Evolutionary conservation across 345 rosid genomes (phyloP).

Genomic region (Alliaria petiolata): DNA sequence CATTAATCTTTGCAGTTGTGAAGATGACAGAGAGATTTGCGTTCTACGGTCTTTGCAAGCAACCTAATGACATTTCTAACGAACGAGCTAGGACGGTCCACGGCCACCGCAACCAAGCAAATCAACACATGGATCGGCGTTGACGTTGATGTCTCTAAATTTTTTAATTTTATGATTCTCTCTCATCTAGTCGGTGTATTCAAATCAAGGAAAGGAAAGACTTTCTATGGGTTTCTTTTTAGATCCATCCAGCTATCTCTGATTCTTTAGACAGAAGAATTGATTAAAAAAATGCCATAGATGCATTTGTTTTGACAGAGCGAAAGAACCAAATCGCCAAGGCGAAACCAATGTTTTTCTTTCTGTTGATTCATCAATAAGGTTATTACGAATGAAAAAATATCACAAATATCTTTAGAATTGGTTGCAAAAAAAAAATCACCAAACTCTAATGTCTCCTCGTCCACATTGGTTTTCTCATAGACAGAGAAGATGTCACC

Average conservation of each 20-base stretch:
- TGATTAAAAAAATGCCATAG: too few relatives aligned
- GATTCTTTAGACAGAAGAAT: too few relatives aligned
- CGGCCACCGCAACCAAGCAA: conserved; percentile 56
- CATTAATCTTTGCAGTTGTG: conserved; percentile 46
- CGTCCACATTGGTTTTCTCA: not conserved
- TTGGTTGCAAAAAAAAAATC: conserved; percentile 21
- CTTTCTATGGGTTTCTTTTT: too few relatives aligned
- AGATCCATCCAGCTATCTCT: too few relatives aligned
- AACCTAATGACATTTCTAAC: conserved; percentile 75
- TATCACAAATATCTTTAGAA: conserved; percentile 8
- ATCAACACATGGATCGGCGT: conserved; percentile 83
- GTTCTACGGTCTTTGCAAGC: conserved; percentile 66
- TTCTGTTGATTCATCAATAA: conserved; percentile 6
- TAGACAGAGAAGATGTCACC: conserved; percentile 29
- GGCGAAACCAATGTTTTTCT: conserved; percentile 12
- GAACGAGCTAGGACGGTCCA: conserved; percentile 51
- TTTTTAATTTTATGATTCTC: too few relatives aligned
- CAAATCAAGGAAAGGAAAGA: too few relatives aligned
- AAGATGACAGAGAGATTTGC: conserved; percentile 83
- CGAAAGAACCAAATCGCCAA: too few relatives aligned
- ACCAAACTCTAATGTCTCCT: not conserved
- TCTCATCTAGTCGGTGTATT: too few relatives aligned
- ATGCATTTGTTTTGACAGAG: conserved; percentile 21
- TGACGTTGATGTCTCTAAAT: too few relatives aligned
- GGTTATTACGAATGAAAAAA: conserved; percentile 1